phyloP scores from a whole-genome alignment of 768 basidiomycete genomes.

The Suillus plorans region DNA sequence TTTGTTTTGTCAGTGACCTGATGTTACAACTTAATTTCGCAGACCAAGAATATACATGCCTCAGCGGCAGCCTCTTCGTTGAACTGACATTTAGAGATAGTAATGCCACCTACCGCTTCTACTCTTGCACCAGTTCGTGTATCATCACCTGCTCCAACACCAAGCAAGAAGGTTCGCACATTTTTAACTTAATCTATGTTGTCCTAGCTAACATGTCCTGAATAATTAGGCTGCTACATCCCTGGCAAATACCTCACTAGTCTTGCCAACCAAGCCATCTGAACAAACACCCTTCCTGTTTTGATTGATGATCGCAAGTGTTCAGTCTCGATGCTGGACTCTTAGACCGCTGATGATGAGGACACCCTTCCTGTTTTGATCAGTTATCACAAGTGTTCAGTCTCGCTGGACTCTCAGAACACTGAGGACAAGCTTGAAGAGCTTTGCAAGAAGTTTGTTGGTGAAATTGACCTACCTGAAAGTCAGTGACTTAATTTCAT shows the following conservation, averaged over 20 bases:
- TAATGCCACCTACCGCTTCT: background rate
- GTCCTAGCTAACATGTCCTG: background rate
- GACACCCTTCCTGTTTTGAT: constrained; percentile 8
- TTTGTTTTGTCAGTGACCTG: background rate
- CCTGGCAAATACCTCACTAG: constrained; percentile 32
- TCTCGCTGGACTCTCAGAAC: constrained; percentile 24
- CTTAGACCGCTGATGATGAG: no score
- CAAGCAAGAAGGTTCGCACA: constrained; percentile 51
- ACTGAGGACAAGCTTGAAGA: constrained; percentile 38
- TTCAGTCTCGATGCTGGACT: no score
- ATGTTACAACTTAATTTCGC: background rate
- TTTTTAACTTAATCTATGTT: background rate
- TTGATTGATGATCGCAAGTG: background rate
- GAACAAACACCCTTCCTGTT: no score
- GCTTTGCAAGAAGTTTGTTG: constrained; percentile 53
- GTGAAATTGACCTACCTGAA: constrained; percentile 62
- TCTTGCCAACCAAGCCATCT: constrained; percentile 26
- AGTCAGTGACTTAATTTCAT: constrained; percentile 27
- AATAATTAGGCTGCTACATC: constrained; percentile 15
- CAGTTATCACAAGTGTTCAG: constrained; percentile 30
- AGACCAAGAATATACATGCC: constrained; percentile 13
- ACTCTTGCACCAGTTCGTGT: constrained; percentile 15
- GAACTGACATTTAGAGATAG: constrained; percentile 28
- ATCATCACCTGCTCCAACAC: constrained; percentile 34
- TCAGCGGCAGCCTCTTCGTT: constrained; percentile 18